Base-by-base conservation (phyloP, 805 yeast genomes). In the Blastobotrys chiropterorum region DNA sequence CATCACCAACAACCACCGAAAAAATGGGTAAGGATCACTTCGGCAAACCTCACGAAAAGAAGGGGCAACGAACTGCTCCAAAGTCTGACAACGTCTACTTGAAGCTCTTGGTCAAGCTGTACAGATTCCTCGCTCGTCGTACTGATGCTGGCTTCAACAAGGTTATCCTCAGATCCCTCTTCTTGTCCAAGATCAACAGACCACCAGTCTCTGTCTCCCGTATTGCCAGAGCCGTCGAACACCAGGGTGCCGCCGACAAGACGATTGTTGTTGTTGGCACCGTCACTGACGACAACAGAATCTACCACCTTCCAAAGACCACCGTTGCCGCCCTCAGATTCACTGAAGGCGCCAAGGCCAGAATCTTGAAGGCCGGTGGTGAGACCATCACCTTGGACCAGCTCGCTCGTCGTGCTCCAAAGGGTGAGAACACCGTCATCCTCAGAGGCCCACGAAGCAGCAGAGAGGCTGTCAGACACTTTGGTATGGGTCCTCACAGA, bases 401-500 rank as follows among this genome's bases (percentile, higher is more conserved):
- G 82, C 88, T 94, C 70, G 99, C 99, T 71, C 83, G 86, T 71
- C 90, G 96, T 79, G 92, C 98, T 75, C 99, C 99, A 78, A 90
- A 90, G 77, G 99, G 99, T 79, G 85, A 88, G 78, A 94, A 94
- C 96, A 94, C 99, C 66, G 79, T 94, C 76, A 79, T 92, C 71
- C 80, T 94, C 75, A 89, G 98, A 83, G 99, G 99, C 77, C 95
- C 98, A 80, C 90, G 97, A 87, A 83, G 80, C 80, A 73, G 96
- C 77, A 89, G 99, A 83, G 97, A 94, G 82, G 97, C 98, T 71
- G 98, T 89, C 71, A 89, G 97, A 83, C 98, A 94, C 86, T 94
- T 94, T 75, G 99, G 99, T 77, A 74, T 92, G 77, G 99, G 99
- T 81, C 99, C 99, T 73, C 99, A 94, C 95, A 89, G 89, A 85